phyloP scores from a whole-genome alignment of 2,329 filamentous ascomycete genomes.

The Diaporthe caulivora region DNA sequence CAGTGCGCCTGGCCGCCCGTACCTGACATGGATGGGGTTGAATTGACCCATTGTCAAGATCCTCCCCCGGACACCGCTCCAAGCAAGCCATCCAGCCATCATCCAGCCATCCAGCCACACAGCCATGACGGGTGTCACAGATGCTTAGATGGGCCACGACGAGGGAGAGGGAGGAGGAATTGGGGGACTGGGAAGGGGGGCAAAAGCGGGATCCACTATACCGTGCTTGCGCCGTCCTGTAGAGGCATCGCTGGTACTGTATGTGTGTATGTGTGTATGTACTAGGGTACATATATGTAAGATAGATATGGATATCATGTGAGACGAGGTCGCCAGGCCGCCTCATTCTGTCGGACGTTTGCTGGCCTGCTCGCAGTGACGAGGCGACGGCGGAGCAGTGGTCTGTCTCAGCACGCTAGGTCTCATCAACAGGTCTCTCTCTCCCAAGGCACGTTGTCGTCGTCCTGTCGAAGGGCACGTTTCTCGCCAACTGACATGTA shows the following conservation, averaged over 20 bases:
- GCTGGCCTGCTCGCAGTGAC: neutral
- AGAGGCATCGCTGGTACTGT: neutral
- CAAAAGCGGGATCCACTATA: neutral
- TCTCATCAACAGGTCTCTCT: conserved; percentile 23
- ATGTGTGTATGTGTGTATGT: neutral
- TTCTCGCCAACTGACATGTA: conserved; percentile 7
- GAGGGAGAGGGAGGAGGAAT: neutral
- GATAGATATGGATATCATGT: neutral
- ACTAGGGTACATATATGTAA: neutral
- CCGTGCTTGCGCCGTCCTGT: conserved; percentile 8
- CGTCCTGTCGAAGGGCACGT: neutral
- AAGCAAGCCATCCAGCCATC: conserved; percentile 1
- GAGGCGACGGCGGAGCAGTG: too few relatives aligned
- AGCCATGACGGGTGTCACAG: conserved; percentile 20
- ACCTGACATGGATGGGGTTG: conserved; percentile 36
- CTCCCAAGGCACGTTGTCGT: neutral
- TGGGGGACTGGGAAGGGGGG: neutral
- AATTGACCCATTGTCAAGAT: conserved; percentile 17
- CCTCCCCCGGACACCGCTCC: conserved; percentile 20
- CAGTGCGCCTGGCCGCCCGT: conserved; percentile 29
- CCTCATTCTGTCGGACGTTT: conserved; percentile 18
- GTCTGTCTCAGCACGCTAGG: conserved; percentile 11
- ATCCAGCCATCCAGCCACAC: conserved; percentile 26
- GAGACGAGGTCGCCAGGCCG: neutral
- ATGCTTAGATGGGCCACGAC: conserved; percentile 16